Evolutionary conservation across 73 alveolate species (phyloP).

Genomic region (Stentor roeselii): DNA sequence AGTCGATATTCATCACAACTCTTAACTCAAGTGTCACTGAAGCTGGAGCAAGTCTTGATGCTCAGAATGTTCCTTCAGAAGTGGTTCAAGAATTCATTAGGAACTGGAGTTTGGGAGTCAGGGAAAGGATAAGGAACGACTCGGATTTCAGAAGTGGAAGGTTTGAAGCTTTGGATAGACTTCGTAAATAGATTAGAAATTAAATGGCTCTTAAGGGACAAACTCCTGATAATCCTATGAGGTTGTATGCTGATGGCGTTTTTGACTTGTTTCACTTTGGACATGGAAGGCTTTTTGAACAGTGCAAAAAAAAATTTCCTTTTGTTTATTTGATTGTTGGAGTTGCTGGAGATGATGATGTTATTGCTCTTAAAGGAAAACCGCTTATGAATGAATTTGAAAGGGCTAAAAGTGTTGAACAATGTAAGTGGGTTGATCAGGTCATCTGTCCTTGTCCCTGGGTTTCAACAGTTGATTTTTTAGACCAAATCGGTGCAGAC

Average conservation of each 20-base stretch:
- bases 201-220: constrained; percentile 41
- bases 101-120: background rate
- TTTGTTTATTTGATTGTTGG: constrained; percentile 91
- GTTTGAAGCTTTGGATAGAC: constrained; percentile 13
- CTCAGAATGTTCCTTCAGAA: background rate
- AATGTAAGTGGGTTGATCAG: constrained; percentile 98
- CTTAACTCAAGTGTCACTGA: background rate
- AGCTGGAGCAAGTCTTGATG: background rate
- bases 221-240: constrained; percentile 85
- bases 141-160: constrained; percentile 29
- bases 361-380: constrained; percentile 86
- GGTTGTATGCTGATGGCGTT: constrained; percentile 94
- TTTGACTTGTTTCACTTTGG: constrained; percentile 93
- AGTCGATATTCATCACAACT: background rate
- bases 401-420: constrained; percentile 89
- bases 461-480: constrained; percentile 79
- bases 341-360: constrained; percentile 92
- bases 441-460: constrained; percentile 96
- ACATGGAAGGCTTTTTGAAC: constrained; percentile 87
- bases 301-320: constrained; percentile 91
- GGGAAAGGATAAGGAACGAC: constrained; percentile 15
- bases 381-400: constrained; percentile 90
- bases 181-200: background rate
- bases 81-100: background rate
- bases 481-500: constrained; percentile 69